These are phyloP conservation scores for Apophysomyces variabilis DNA, from an alignment of 371 early-diverging fungal species.

Conservation along the genomic window DNA sequence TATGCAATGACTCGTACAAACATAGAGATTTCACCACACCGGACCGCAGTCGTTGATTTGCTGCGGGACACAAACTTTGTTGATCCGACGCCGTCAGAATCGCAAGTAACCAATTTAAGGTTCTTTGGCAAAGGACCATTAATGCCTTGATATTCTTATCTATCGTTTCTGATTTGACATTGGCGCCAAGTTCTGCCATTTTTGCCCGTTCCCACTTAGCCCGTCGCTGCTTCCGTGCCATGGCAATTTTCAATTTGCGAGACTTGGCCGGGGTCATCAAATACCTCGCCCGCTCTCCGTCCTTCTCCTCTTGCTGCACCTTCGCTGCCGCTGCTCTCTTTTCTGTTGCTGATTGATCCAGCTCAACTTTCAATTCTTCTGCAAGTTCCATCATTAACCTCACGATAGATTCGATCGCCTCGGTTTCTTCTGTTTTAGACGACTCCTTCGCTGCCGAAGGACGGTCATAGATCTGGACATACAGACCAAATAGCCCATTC, in stretches of 20 bases:
- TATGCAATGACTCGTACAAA: constrained; percentile 32
- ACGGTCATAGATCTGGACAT: constrained; percentile 17
- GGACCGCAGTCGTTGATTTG: constrained; percentile 22
- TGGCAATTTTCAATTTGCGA: neutral
- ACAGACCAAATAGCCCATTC: constrained; percentile 37
- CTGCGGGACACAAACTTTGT: constrained; percentile 12
- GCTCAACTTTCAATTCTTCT: constrained; percentile 30
- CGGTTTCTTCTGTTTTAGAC: constrained; percentile 11
- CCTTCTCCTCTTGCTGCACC: constrained; percentile 1
- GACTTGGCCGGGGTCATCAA: constrained; percentile 2
- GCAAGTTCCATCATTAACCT: constrained; percentile 27
- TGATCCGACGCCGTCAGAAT: constrained; percentile 13
- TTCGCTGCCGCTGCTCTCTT: neutral
- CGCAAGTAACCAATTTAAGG: constrained; percentile 24
- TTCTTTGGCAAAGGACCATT: constrained; percentile 24
- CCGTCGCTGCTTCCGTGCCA: neutral
- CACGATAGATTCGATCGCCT: constrained; percentile 9
- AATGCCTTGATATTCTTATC: constrained; percentile 19
- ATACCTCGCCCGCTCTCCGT: neutral
- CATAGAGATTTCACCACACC: constrained; percentile 20
- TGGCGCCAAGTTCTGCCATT: neutral
- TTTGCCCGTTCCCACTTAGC: neutral
- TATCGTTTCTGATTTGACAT: neutral
- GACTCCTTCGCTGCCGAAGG: neutral
- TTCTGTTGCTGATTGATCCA: neutral